phyloP scores from a whole-genome alignment of 2,329 filamentous ascomycete species.

The Coniochaeta hoffmannii region DNA sequence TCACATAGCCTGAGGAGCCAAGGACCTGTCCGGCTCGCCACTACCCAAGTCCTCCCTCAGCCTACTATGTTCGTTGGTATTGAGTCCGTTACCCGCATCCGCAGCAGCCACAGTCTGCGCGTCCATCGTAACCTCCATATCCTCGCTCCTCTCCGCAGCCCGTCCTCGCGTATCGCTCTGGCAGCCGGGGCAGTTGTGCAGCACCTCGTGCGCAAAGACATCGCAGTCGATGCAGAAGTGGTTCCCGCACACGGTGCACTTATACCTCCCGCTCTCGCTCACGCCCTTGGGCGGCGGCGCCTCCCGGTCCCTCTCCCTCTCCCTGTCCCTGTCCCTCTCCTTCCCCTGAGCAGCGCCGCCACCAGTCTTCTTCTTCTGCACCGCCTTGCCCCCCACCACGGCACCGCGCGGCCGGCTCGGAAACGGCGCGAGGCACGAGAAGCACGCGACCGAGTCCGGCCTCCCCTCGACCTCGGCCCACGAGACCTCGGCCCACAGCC shows the following conservation, averaged over 20 bases:
- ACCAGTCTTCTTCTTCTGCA: slow-evolving; percentile 8
- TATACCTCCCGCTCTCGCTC: slow-evolving; percentile 82
- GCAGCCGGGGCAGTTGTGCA: slow-evolving; percentile 95
- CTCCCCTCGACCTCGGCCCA: slow-evolving; percentile 60
- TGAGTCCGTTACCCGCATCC: background rate
- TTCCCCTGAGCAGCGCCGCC: slow-evolving; percentile 6
- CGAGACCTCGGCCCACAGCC: slow-evolving; percentile 84
- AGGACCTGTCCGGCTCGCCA: background rate
- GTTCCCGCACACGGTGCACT: slow-evolving; percentile 75
- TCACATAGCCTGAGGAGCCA: background rate
- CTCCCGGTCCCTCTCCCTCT: slow-evolving; percentile 13
- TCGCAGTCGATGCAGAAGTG: slow-evolving; percentile 99
- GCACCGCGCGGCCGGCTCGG: slow-evolving; percentile 31
- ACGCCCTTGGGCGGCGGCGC: slow-evolving; percentile 49
- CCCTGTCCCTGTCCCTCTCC: slow-evolving; percentile 7
- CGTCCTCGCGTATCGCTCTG: slow-evolving; percentile 38
- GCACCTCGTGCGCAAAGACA: slow-evolving; percentile 85
- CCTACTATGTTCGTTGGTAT: background rate
- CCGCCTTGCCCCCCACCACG: slow-evolving; percentile 10
- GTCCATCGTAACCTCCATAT: background rate
- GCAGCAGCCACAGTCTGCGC: background rate
- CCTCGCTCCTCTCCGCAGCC: background rate
- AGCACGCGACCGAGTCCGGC: slow-evolving; percentile 54
- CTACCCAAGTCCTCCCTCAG: background rate
- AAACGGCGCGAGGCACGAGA: slow-evolving; percentile 69